Conservation (phyloP, 306 rosid species). For the Castanopsis chinensis region DNA sequence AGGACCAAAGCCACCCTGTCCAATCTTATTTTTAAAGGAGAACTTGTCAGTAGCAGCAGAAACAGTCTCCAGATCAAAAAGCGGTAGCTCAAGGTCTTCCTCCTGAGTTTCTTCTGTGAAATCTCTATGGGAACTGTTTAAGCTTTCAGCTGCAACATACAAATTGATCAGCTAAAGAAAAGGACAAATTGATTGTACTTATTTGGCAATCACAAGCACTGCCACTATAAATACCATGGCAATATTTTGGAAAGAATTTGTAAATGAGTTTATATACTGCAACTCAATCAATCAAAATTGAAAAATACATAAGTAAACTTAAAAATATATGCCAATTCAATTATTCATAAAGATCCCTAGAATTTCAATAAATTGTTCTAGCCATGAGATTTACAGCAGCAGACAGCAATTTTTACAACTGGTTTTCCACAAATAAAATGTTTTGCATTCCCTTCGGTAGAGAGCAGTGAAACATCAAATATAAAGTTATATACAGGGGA, state of each 20-base stretch:
- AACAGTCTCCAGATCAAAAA: constrained; percentile 32
- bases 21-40: constrained; percentile 35
- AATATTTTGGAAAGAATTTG: too few species aligned
- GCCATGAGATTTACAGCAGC: neutral
- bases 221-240: neutral
- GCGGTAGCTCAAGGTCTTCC: constrained; percentile 29
- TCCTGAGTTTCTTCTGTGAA: neutral
- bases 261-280: too few species aligned
- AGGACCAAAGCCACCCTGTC: constrained; percentile 58
- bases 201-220: neutral
- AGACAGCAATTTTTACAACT: neutral
- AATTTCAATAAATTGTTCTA: neutral
- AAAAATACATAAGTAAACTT: neutral
- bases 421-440: neutral
- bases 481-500: neutral
- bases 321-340: neutral
- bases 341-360: neutral
- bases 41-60: constrained; percentile 40
- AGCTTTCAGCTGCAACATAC: neutral
- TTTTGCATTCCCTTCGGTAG: neutral
- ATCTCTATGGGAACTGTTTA: neutral
- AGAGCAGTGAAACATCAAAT: neutral
- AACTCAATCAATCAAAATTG: too few species aligned
- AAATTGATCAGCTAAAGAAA: neutral
- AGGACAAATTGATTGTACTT: neutral